phyloP scores from a whole-genome alignment of 371 early-diverging fungal genomes.

The Actinomortierella ambigua region DNA sequence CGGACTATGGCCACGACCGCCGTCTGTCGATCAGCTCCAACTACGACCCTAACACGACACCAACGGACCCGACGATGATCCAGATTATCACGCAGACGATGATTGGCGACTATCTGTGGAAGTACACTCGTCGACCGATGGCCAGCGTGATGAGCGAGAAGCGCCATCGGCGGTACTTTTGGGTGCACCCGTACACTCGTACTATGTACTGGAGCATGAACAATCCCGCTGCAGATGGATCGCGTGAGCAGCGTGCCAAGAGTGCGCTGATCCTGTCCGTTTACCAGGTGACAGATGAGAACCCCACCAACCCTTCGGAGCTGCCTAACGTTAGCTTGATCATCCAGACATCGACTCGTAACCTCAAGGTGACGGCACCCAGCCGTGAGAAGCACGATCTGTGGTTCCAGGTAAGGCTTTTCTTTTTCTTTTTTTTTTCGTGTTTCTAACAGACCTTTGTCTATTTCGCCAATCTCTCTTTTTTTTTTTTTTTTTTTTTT shows the following conservation, averaged over 20 bases:
- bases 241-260: slow-evolving; percentile 56
- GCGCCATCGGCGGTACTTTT: slow-evolving; percentile 73
- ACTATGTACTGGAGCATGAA: slow-evolving; percentile 77
- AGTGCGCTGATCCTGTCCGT: slow-evolving; percentile 67
- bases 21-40: slow-evolving; percentile 28
- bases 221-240: slow-evolving; percentile 64
- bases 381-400: slow-evolving; percentile 67
- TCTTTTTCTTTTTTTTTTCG: not conserved
- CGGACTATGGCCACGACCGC: slow-evolving; percentile 30
- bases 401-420: slow-evolving; percentile 60
- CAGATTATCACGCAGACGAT: slow-evolving; percentile 77
- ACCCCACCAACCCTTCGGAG: slow-evolving; percentile 39
- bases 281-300: slow-evolving; percentile 55
- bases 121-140: slow-evolving; percentile 65
- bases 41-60: slow-evolving; percentile 15
- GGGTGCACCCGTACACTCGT: slow-evolving; percentile 84
- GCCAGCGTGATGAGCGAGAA: slow-evolving; percentile 63
- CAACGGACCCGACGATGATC: slow-evolving; percentile 66
- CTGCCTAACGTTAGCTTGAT: slow-evolving; percentile 64
- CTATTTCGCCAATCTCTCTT: not conserved
- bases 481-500: not conserved
- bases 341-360: slow-evolving; percentile 67
- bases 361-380: slow-evolving; percentile 73
- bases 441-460: not conserved
- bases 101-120: slow-evolving; percentile 79